Conservation (phyloP, 2,329 filamentous ascomycete genomes). For the Apiospora hydei region DNA sequence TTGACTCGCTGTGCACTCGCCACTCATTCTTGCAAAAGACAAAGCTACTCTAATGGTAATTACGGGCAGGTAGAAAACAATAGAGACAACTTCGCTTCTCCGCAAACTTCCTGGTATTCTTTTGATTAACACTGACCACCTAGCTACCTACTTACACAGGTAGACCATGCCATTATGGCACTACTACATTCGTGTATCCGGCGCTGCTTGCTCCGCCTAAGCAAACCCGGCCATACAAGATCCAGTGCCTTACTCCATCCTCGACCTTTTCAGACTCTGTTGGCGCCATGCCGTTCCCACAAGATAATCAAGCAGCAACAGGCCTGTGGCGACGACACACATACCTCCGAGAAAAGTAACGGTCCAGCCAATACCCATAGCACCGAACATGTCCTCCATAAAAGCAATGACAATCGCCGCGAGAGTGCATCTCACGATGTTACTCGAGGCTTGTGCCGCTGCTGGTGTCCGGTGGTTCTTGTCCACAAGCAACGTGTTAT, state of each 20-base stretch:
- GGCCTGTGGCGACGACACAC: background rate
- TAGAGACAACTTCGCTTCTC: too few relatives aligned
- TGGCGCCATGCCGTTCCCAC: constrained; percentile 11
- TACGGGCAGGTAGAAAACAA: too few relatives aligned
- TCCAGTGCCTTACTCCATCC: background rate
- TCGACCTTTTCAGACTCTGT: background rate
- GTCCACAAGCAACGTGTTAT: constrained; percentile 10
- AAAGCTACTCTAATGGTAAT: too few relatives aligned
- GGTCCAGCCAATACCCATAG: constrained; percentile 2
- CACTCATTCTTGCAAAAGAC: too few relatives aligned
- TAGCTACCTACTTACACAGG: too few relatives aligned
- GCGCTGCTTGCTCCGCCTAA: too few relatives aligned
- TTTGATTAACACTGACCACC: too few relatives aligned
- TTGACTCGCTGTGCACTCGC: too few relatives aligned
- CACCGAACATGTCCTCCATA: background rate
- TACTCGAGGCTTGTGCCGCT: constrained; percentile 18
- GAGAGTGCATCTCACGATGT: background rate
- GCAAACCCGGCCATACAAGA: too few relatives aligned
- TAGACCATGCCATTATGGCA: too few relatives aligned
- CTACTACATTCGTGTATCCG: too few relatives aligned
- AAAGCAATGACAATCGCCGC: background rate
- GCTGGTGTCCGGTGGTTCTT: constrained; percentile 16
- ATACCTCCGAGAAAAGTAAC: constrained; percentile 1
- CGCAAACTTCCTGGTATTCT: too few relatives aligned
- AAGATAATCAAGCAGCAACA: constrained; percentile 18